These are phyloP conservation scores for Entomortierella parvispora DNA, from an alignment of 192 early-diverging fungal genomes.

Conservation along the genomic window DNA sequence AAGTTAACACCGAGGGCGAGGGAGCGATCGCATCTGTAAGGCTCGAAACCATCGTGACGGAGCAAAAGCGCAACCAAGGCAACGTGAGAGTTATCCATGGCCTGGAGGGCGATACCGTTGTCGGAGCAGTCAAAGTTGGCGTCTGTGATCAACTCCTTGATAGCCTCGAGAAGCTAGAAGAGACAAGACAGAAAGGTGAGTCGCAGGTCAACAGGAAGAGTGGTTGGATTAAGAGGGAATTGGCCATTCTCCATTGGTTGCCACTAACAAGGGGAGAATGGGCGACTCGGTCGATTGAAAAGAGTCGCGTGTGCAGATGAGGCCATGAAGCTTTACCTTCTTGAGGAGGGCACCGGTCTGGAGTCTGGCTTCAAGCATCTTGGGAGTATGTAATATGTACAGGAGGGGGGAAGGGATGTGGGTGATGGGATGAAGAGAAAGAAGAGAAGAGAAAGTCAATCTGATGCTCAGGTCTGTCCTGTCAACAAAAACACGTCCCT, in stretches of 20 bases:
- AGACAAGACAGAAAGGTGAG: background rate
- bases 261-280: background rate
- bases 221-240: no score
- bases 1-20: conserved; percentile 93
- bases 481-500: conserved; percentile 10
- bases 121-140: conserved; percentile 99
- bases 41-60: conserved; percentile 83
- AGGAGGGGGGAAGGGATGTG: background rate
- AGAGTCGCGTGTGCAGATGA: background rate
- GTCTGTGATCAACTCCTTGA: conserved; percentile 97
- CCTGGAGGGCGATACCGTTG: conserved; percentile 94
- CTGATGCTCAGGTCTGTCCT: conserved; percentile 2
- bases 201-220: no score
- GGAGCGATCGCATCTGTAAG: conserved; percentile 91
- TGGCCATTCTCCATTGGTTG: no score
- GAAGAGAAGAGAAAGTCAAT: background rate
- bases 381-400: conserved; percentile 12
- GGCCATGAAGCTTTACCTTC: conserved; percentile 47
- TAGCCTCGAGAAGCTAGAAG: conserved; percentile 81
- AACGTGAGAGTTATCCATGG: conserved; percentile 99
- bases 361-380: conserved; percentile 94
- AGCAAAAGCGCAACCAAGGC: conserved; percentile 90
- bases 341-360: conserved; percentile 89
- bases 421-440: background rate
- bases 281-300: background rate